Evolutionary conservation across 2,329 filamentous ascomycete genomes (phyloP).

Genomic region (Dryadomyces sulphureus): DNA sequence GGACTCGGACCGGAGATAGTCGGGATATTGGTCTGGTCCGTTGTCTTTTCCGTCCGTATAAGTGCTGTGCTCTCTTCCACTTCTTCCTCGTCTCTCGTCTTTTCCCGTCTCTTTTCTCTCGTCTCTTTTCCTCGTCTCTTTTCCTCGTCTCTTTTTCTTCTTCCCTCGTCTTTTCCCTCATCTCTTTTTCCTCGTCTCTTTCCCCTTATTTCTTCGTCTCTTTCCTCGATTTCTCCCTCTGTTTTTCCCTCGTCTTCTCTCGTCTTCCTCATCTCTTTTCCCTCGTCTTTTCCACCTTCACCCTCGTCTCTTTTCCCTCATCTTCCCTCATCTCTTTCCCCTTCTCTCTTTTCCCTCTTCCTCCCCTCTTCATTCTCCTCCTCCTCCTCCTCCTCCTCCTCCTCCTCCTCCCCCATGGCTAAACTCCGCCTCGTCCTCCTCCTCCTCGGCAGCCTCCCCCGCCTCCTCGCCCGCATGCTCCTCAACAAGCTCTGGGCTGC

Average conservation of each 20-base stretch:
- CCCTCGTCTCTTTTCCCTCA: too few species aligned
- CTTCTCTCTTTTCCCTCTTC: not conserved
- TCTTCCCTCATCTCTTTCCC: too few species aligned
- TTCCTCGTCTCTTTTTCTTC: not conserved
- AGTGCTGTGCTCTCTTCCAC: too few species aligned
- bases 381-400: too few species aligned
- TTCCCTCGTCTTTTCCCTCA: not conserved
- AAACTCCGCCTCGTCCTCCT: constrained; percentile 3
- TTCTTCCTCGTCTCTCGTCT: not conserved
- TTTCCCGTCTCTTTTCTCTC: not conserved
- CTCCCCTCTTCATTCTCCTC: not conserved
- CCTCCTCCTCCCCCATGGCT: constrained; percentile 1
- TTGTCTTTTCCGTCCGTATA: too few species aligned
- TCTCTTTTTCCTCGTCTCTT: not conserved
- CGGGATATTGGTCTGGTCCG: too few species aligned
- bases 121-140: not conserved
- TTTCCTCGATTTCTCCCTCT: not conserved
- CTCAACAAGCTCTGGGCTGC: not conserved
- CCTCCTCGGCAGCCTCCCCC: not conserved
- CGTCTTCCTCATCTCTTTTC: not conserved
- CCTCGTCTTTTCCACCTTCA: too few species aligned
- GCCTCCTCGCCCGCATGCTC: not conserved
- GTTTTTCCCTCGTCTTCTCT: not conserved
- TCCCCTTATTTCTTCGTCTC: not conserved
- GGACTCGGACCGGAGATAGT: too few species aligned